Percentiles rank a stretch among this genome's conserved stretches.
These are phyloP conservation scores for Penstemon eatonii DNA, from an alignment of 257 asterid species.

Conservation along the genomic window DNA sequence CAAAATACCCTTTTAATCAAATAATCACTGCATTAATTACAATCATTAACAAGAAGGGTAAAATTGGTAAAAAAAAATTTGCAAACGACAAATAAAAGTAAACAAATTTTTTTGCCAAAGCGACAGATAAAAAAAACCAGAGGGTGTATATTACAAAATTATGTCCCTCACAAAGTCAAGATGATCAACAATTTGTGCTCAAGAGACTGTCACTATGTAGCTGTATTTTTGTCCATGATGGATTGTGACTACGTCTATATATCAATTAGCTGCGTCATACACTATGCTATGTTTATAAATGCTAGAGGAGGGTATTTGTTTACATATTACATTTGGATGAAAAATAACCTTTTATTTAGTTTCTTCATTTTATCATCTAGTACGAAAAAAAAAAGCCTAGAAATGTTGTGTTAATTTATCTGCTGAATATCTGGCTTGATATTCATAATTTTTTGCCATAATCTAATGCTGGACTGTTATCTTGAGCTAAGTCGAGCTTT, in stretches of 20 bases:
- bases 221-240: too few species aligned
- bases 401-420: neutral
- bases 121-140: too few species aligned
- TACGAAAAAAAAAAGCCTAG: too few species aligned
- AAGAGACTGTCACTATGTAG: neutral
- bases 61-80: too few species aligned
- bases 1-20: too few species aligned
- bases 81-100: too few species aligned
- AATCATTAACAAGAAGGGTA: too few species aligned
- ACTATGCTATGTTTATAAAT: neutral
- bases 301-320: neutral
- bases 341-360: neutral
- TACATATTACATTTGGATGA: neutral
- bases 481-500: neutral
- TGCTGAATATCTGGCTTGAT: conserved; percentile 1
- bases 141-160: neutral
- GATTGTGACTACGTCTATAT: too few species aligned
- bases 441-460: neutral
- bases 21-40: too few species aligned
- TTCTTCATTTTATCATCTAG: too few species aligned
- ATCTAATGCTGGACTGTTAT: conserved; percentile 13
- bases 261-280: too few species aligned
- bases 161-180: neutral
- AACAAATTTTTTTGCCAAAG: too few species aligned
- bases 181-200: neutral